A percentile compares a stretch with the other conserved stretches of the same genome.
phyloP scores from a whole-genome alignment of 208 protist genomes.

The Endotrypanum monterogeii region DNA sequence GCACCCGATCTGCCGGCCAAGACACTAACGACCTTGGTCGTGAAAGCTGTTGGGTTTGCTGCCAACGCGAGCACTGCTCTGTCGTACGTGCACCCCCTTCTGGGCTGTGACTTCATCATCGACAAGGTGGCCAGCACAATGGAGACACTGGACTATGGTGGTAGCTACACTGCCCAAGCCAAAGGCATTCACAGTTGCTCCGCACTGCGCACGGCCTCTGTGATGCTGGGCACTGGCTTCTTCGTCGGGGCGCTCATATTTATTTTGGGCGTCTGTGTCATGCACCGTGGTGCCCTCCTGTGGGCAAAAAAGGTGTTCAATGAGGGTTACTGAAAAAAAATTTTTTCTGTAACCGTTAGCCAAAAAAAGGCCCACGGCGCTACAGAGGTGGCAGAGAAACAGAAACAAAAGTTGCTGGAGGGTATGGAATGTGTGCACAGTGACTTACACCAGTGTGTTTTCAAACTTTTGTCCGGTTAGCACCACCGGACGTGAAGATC shows the following conservation, averaged over 20 bases:
- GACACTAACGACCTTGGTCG: conserved; percentile 29
- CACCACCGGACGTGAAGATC: too few species aligned
- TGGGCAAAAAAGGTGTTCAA: conserved; percentile 41
- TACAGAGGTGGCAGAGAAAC: not conserved
- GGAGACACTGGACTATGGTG: conserved; percentile 33
- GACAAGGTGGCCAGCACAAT: conserved; percentile 57
- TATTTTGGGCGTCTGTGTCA: conserved; percentile 64
- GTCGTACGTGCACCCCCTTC: conserved; percentile 54
- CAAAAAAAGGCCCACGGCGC: not conserved
- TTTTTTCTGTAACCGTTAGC: too few species aligned
- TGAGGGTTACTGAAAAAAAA: not conserved
- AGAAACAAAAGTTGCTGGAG: not conserved
- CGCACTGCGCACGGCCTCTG: conserved; percentile 35
- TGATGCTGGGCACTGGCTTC: conserved; percentile 72
- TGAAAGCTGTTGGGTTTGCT: conserved; percentile 34
- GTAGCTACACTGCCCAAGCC: conserved; percentile 12
- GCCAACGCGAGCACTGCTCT: conserved; percentile 66
- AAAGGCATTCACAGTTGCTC: conserved; percentile 35
- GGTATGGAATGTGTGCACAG: too few species aligned
- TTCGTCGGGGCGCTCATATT: conserved; percentile 82
- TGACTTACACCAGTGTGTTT: too few species aligned
- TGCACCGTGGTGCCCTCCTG: conserved; percentile 65
- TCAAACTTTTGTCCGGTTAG: too few species aligned
- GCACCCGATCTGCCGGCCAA: conserved; percentile 23
- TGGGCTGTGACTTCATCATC: conserved; percentile 83